phyloP scores from a whole-genome alignment of 2,329 filamentous ascomycete species.

The Xylaria sp. region DNA sequence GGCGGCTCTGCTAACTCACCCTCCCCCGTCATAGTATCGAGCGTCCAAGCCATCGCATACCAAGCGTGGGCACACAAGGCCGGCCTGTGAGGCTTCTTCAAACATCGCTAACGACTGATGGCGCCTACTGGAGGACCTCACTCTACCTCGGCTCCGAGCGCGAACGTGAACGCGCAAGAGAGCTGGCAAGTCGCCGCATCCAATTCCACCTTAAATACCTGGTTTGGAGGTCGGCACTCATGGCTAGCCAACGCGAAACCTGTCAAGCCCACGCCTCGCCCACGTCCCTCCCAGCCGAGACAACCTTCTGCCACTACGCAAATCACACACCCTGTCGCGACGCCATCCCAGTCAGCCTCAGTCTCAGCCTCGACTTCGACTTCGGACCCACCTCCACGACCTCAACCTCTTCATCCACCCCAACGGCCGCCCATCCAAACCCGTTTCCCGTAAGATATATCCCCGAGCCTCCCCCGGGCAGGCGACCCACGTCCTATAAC shows the following conservation, averaged over 20 bases:
- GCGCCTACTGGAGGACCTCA: slow-evolving; percentile 29
- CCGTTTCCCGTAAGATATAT: slow-evolving; percentile 29
- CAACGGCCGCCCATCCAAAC: slow-evolving; percentile 15
- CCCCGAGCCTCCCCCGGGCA: not conserved
- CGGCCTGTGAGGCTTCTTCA: slow-evolving; percentile 11
- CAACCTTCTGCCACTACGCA: slow-evolving; percentile 12
- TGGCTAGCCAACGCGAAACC: slow-evolving; percentile 39
- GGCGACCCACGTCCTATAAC: not conserved
- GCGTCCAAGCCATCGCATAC: slow-evolving; percentile 9
- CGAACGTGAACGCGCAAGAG: slow-evolving; percentile 5
- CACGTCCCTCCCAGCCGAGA: slow-evolving; percentile 26
- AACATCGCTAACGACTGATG: slow-evolving; percentile 25
- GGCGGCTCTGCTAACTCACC: not conserved
- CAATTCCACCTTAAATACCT: slow-evolving; percentile 46
- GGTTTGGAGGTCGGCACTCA: slow-evolving; percentile 42
- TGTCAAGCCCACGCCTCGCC: slow-evolving; percentile 36
- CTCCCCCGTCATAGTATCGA: slow-evolving; percentile 10
- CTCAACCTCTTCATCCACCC: slow-evolving; percentile 2
- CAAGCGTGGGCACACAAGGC: slow-evolving; percentile 15
- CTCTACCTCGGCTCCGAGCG: slow-evolving; percentile 11
- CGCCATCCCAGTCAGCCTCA: slow-evolving; percentile 8
- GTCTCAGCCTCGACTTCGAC: slow-evolving; percentile 5
- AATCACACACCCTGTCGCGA: slow-evolving; percentile 11
- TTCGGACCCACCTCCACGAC: slow-evolving; percentile 6
- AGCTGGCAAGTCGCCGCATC: slow-evolving; percentile 40